Evolutionary conservation across 108 stramenopile species (phyloP).

Genomic region (Cyclotella baltica): DNA sequence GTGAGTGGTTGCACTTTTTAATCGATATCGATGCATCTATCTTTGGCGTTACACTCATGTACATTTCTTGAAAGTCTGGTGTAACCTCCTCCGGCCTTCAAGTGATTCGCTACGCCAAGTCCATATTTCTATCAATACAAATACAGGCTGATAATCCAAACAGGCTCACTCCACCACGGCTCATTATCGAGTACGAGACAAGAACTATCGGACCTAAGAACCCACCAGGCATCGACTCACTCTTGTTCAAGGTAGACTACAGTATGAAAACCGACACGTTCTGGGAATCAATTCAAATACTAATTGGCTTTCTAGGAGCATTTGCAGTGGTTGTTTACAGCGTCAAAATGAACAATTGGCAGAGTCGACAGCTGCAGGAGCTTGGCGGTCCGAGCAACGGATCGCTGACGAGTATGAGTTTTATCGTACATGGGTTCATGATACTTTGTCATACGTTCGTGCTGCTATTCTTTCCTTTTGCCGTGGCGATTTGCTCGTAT

Average conservation of each 20-base stretch:
- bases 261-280: conserved; percentile 61
- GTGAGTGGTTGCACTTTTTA: conserved; percentile 13
- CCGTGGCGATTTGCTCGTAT: conserved; percentile 59
- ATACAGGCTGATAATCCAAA: conserved; percentile 46
- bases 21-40: not conserved
- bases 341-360: conserved; percentile 58
- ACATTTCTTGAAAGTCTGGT: conserved; percentile 27
- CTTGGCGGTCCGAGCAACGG: conserved; percentile 27
- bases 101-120: conserved; percentile 68
- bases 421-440: conserved; percentile 53
- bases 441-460: conserved; percentile 61
- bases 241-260: conserved; percentile 66
- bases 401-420: conserved; percentile 29
- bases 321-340: conserved; percentile 52
- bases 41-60: too few relatives aligned
- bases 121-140: conserved; percentile 38
- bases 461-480: conserved; percentile 49
- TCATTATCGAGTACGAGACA: conserved; percentile 70
- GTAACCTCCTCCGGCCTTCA: conserved; percentile 46
- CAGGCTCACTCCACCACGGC: conserved; percentile 65
- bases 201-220: conserved; percentile 24
- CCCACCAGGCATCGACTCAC: conserved; percentile 5
- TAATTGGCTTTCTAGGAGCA: conserved; percentile 63
- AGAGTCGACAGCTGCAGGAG: conserved; percentile 44
- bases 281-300: conserved; percentile 55